Evolutionary conservation across 306 rosid genomes (phyloP), one percentile per base, ranked within the genome.

Genomic region (Mimosa bimucronata): DNA sequence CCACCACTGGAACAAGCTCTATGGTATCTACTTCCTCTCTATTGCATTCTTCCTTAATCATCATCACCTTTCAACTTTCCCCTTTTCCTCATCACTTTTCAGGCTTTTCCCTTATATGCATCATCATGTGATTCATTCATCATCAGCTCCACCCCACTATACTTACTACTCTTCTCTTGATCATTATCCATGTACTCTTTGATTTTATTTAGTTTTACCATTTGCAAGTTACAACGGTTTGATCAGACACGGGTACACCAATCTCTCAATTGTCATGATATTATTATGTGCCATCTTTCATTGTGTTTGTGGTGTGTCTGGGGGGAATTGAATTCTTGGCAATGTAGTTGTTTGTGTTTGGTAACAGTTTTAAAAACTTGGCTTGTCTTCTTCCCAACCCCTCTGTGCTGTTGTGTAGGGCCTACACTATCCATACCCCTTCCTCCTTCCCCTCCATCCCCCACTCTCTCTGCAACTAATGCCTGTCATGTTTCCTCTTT

Each of bases 1-100:
- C 84, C 99, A 96, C 79, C 98, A 96, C 83, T 96, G 99, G 99
- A 93, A 89, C 77, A 96, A 96, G 83, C 88, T 91, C 50, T 96
- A 96, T 30, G 99, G 99, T 92, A 81, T 8, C 16, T 3, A 15
- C 1, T 2, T 25, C 21, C 29, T 0, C 46, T 77, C 30, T 53
- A 58, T 84, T 82, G 3, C 52, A 45, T 45, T 45, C 15, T 3
- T 45, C 18, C 4, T 34, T 34, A 34, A 34, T 34, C 38, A 34
- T 34, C 38, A 34, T 34, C 38, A 34, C 38, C 38, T 34, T 34
- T 34, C 38, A 34, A 34, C 38, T 34, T 34, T 34, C 5, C 38
- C 38, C 38, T 34, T 2, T 6, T 5, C 5, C 5, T 34, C 38
- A 0, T 34, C 5, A 34, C 38, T 34, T 34, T 34, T 34, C 38